phyloP scores from a whole-genome alignment of 75 land plant genomes.

The Picea sitchensis region DNA sequence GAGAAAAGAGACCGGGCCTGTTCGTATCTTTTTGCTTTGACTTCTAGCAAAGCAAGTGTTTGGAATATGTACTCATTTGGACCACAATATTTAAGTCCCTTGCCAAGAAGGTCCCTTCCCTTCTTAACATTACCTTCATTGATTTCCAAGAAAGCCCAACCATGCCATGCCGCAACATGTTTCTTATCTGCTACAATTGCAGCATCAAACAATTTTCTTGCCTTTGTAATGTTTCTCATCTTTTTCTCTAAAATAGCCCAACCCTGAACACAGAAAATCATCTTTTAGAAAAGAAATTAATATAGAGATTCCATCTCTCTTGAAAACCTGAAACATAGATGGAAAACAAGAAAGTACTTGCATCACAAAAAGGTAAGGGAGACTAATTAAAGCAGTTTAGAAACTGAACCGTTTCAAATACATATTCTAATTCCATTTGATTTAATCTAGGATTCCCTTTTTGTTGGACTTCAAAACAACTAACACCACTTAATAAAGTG shows the following conservation, averaged over 20 bases:
- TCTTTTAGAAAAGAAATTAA: neutral
- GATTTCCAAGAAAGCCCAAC: constrained; percentile 93
- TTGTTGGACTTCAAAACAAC: neutral
- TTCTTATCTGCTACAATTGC: constrained; percentile 91
- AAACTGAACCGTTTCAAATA: neutral
- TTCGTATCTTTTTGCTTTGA: constrained; percentile 61
- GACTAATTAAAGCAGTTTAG: neutral
- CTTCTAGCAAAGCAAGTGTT: constrained; percentile 90
- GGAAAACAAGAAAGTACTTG: neutral
- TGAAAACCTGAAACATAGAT: neutral
- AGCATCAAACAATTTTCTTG: constrained; percentile 94
- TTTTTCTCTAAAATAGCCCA: constrained; percentile 91
- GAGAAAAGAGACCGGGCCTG: constrained; percentile 73
- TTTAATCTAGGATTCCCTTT: neutral
- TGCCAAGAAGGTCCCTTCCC: constrained; percentile 75
- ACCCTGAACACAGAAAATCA: constrained; percentile 43
- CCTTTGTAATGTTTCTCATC: constrained; percentile 67
- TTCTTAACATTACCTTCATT: constrained; percentile 75
- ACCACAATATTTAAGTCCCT: constrained; percentile 79
- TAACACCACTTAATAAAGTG: neutral
- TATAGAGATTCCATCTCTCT: neutral
- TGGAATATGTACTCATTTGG: constrained; percentile 93
- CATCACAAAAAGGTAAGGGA: neutral
- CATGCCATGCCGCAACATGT: constrained; percentile 99
- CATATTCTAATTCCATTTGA: neutral